Evolutionary conservation across 140 eudicot genomes (phyloP).

Genomic region (Stevia rebaudiana): DNA sequence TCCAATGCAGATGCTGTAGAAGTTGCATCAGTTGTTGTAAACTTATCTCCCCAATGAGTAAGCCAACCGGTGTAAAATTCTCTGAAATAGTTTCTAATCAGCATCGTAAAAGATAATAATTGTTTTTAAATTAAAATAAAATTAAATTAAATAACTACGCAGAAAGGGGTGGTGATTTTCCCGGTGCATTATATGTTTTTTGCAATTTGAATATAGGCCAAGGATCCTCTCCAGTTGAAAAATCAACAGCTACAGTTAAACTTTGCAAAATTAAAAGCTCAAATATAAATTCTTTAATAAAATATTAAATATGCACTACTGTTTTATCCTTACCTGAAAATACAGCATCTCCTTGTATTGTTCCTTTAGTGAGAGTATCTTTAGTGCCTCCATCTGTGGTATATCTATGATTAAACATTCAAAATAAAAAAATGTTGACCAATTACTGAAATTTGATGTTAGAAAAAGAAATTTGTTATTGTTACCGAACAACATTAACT

Average conservation of each 20-base stretch:
- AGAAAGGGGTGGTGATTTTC: constrained; percentile 94
- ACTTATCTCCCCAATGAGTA: constrained; percentile 90
- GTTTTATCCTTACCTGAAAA: constrained; percentile 53
- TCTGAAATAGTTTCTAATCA: constrained; percentile 32
- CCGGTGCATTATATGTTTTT: constrained; percentile 78
- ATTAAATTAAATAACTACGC: constrained; percentile 50
- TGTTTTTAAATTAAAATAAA: too few species aligned
- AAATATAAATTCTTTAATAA: neutral
- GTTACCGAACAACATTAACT: constrained; percentile 22
- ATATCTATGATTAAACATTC: constrained; percentile 42
- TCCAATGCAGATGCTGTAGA: constrained; percentile 71
- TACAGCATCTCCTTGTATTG: constrained; percentile 59
- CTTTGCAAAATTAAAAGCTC: neutral
- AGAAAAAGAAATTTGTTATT: neutral
- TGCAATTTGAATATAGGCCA: constrained; percentile 83
- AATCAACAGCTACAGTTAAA: constrained; percentile 67
- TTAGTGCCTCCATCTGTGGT: constrained; percentile 34
- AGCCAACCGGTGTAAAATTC: constrained; percentile 99
- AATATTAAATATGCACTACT: neutral
- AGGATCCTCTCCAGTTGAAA: constrained; percentile 83
- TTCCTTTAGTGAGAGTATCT: constrained; percentile 17
- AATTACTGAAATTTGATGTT: neutral
- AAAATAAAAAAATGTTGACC: neutral
- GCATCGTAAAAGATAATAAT: constrained; percentile 15
- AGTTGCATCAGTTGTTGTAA: constrained; percentile 68